Percentiles rank a stretch among this genome's conserved stretches.
These are phyloP conservation scores for Carex arenaria DNA, from an alignment of 202 grass and related monocot genomes.

Conservation along the genomic window DNA sequence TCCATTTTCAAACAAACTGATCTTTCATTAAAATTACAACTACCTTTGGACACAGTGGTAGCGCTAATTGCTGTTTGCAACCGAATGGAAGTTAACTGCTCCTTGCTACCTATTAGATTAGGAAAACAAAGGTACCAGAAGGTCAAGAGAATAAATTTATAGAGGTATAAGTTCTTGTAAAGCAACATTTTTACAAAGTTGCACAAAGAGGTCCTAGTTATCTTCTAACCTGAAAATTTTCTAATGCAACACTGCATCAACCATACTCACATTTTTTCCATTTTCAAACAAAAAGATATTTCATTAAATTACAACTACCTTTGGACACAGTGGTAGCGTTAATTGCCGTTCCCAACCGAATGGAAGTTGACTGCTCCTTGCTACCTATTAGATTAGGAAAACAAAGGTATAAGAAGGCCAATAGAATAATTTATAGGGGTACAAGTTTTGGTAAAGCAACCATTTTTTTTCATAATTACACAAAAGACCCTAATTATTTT, in stretches of 20 bases:
- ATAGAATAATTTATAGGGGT: not conserved
- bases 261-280: not conserved
- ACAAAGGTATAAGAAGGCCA: not conserved
- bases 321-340: not conserved
- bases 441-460: not conserved
- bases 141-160: not conserved
- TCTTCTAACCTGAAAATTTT: not conserved
- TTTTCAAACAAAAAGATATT: not conserved
- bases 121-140: not conserved
- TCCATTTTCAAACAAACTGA: not conserved
- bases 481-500: not conserved
- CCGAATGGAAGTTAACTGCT: conserved; percentile 2
- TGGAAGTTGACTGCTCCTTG: conserved; percentile 6
- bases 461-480: not conserved
- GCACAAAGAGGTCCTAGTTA: not conserved
- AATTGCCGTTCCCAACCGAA: not conserved
- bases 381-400: conserved; percentile 1
- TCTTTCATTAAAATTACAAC: not conserved
- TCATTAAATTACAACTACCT: not conserved
- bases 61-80: not conserved
- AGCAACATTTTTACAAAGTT: not conserved
- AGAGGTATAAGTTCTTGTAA: not conserved
- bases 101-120: conserved; percentile 1
- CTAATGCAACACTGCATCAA: conserved; percentile 27
- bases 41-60: not conserved